Evolutionary conservation across 2,329 filamentous ascomycete species (phyloP), one percentile per base, ranked within the genome.

Genomic region (Neopestalotiopsis clavispora): DNA sequence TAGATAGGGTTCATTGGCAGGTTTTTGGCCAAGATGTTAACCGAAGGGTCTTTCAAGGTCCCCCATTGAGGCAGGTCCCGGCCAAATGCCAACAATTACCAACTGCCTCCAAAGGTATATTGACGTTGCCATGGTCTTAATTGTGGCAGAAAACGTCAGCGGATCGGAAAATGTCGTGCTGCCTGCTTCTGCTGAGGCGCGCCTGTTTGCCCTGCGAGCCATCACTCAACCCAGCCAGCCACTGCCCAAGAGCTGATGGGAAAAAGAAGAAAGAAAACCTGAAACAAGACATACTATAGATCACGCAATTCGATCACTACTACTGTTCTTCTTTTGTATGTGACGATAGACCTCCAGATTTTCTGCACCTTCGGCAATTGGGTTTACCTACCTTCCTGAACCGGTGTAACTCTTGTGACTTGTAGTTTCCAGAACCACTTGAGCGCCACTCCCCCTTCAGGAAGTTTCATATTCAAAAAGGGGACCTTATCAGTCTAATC

Each of bases 351-450:
- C 57, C 14, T 23, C 14, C 23, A 30, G 9, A 32, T 28, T 23
- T 28, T 20, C 9, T 12, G 12, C 12, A 32, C 13, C 56, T 12
- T 12, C 20, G 56, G 14, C 57, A 9, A 59, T 28, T 20, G 23
- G 57, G 56, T 34, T 28, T 28, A 28, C 23, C 23, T 34, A 63
- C 61, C 61, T 64, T 64, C 61, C 61, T 38, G 10, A 64, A 64
- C 13, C 10, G 61, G 14, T 40, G 40, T 28, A 38, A 30, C 40
- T 38, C 17, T 28, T 52, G 45, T 52, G 20, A 52, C 17, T 45
- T 28, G 14, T 30, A 32, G n/a, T 23, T 23, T 14, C 34, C 30
- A 20, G 10, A 13, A 20, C 17, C 40, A 20, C 23, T 45, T 64
- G 20, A 62, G 2, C 32, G 20, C 28, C 59, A 38, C 34, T 17